phyloP scores from a whole-genome alignment of 2,329 filamentous ascomycete species.

The Colletotrichum phormii region DNA sequence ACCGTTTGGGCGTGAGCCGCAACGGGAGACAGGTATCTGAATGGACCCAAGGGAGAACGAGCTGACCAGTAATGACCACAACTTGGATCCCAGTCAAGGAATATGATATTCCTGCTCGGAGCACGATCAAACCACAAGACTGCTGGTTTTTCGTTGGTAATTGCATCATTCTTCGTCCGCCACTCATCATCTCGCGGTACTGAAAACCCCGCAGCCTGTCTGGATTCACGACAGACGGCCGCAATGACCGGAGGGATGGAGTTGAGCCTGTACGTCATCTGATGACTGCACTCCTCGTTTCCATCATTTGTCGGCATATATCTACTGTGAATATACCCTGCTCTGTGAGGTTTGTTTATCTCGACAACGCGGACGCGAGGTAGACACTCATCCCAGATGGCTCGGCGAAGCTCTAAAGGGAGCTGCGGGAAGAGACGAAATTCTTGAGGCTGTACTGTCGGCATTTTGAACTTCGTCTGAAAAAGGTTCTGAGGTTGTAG shows the following conservation, averaged over 20 bases:
- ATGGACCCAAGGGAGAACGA: not conserved
- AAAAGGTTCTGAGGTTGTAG: fast-evolving
- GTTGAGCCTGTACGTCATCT: not conserved
- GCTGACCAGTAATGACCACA: not conserved
- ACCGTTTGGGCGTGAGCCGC: not conserved
- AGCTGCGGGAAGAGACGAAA: not conserved
- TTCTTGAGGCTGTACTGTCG: not conserved
- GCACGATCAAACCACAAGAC: not conserved
- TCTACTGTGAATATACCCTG: not conserved
- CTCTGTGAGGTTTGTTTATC: not conserved
- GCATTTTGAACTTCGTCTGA: not conserved
- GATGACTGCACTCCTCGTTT: not conserved
- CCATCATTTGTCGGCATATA: not conserved
- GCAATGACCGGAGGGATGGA: not conserved
- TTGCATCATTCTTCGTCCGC: not conserved
- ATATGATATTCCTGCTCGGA: not conserved
- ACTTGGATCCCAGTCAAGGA: not conserved
- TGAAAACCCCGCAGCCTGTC: not conserved
- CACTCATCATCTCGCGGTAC: not conserved
- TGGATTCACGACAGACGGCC: not conserved
- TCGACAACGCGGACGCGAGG: not conserved
- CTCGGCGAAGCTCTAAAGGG: not conserved
- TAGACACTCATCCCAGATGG: not conserved
- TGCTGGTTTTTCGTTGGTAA: not conserved
- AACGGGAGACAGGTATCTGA: not conserved